Base-by-base conservation (phyloP, 768 basidiomycete genomes). In the Rhodosporidiobolus odoratus region DNA sequence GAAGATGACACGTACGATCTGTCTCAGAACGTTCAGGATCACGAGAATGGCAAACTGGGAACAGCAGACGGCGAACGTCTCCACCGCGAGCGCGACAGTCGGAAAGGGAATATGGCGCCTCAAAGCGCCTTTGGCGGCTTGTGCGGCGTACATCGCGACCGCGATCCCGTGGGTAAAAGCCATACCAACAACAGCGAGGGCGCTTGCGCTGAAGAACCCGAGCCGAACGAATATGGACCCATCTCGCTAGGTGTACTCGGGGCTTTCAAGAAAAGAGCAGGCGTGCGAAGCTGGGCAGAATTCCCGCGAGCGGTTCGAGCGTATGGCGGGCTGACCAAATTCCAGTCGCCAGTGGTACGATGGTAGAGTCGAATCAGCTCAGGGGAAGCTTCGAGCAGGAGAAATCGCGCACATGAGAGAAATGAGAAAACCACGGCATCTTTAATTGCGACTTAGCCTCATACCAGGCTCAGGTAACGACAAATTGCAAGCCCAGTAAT, bases 1-100 rank as follows among this genome's bases (percentile, higher is more conserved):
- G 27, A 9, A 27, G 60, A 21, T 27, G 34, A 37, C 59, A 48
- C 70, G 27, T 35, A 72, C 71, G 50, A 72, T 32, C 37, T 72
- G 71, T 16, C 50, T 52, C 15, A 57, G 13, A 30, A 72, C 58
- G 45, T 72, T 72, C 38, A 64, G 41, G 1, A 45, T 17, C 30
- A 72, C 71, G 45, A 58, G 23, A 1, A n/a, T 30, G 53, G 19
- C 41, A 2, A 56, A 50, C 10, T 17, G 38, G 2, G 15, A 3
- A 4, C 16, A 12, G 35, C 35, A 21, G 21, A 57, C 21, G 35
- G 38, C 54, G 35, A 37, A 12, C 34, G 32, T 17, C 54, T 57
- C 54, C 6, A 57, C 43, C 21, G 34, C 6, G 19, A 16, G 19
- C 17, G 35, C 21, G 32, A 23, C 23, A 34, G 12, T 7, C 21